These are phyloP conservation scores for Monosporascus cannonballus DNA, from an alignment of 2,329 filamentous ascomycete species.

Conservation along the genomic window DNA sequence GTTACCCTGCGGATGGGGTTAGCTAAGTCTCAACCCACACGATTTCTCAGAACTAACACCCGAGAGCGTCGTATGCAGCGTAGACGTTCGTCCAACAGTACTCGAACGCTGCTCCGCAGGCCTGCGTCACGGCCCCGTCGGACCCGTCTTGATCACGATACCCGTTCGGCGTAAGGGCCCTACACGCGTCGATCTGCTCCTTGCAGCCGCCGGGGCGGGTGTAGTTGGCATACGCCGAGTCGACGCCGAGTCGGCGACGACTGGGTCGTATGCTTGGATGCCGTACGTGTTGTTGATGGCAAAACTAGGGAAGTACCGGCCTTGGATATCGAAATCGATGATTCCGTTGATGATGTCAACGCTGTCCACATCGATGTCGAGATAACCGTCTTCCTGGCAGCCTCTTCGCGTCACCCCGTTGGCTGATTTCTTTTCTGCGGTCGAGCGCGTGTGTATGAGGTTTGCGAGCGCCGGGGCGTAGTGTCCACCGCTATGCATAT, in stretches of 20 bases:
- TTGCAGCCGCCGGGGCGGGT: conserved; percentile 4
- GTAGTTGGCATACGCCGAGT: not conserved
- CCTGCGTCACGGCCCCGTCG: not conserved
- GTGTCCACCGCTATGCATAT: conserved; percentile 10
- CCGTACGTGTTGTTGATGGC: conserved; percentile 9
- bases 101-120: conserved; percentile 2
- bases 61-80: conserved; percentile 5
- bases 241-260: not conserved
- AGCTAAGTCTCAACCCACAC: conserved; percentile 13
- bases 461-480: conserved; percentile 11
- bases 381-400: not conserved
- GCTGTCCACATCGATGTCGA: conserved; percentile 8
- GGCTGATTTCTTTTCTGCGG: not conserved
- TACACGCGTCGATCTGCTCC: conserved; percentile 4
- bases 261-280: conserved; percentile 1
- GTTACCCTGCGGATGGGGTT: conserved; percentile 23
- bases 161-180: conserved; percentile 23
- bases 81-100: conserved; percentile 5
- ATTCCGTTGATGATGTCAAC: conserved; percentile 9
- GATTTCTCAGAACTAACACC: conserved; percentile 4
- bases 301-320: not conserved
- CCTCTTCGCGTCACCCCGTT: not conserved
- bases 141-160: conserved; percentile 34
- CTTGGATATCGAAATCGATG: conserved; percentile 5
- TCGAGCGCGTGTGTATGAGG: conserved; percentile 5